phyloP scores from a whole-genome alignment of 73 alveolate genomes.

The Paramecium primaurelia region DNA sequence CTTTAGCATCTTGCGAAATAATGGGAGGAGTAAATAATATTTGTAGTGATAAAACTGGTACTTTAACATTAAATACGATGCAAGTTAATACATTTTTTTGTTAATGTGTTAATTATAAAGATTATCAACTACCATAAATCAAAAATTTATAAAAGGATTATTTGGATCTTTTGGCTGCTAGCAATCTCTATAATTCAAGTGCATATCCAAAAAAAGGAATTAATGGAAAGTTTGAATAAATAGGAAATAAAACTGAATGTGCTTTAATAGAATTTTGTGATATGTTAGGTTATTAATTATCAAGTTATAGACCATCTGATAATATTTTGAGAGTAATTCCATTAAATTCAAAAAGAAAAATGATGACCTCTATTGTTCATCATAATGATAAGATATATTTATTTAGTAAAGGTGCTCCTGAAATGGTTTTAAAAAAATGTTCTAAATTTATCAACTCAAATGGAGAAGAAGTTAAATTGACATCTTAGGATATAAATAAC shows the following conservation, averaged over 20 bases:
- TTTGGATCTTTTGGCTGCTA: conserved; percentile 14
- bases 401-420: conserved; percentile 92
- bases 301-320: conserved; percentile 50
- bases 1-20: conserved; percentile 86
- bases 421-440: conserved; percentile 78
- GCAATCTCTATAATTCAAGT: conserved; percentile 34
- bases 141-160: not conserved
- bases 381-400: conserved; percentile 70
- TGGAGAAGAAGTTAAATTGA: conserved; percentile 50
- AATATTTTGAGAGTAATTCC: conserved; percentile 71
- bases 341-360: conserved; percentile 84
- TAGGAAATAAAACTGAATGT: conserved; percentile 84
- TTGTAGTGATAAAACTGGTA: conserved; percentile 95
- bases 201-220: conserved; percentile 7
- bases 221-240: conserved; percentile 60
- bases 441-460: conserved; percentile 57
- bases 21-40: conserved; percentile 95
- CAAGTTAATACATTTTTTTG: conserved; percentile 66
- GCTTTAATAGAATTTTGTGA: conserved; percentile 72
- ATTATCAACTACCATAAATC: not conserved
- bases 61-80: conserved; percentile 89
- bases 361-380: conserved; percentile 86
- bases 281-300: conserved; percentile 52
- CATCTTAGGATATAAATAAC: conserved; percentile 49
- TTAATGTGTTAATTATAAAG: not conserved